These are phyloP conservation scores for Chenopodium quinoa DNA, from an alignment of 148 eudicot species.

Conservation along the genomic window DNA sequence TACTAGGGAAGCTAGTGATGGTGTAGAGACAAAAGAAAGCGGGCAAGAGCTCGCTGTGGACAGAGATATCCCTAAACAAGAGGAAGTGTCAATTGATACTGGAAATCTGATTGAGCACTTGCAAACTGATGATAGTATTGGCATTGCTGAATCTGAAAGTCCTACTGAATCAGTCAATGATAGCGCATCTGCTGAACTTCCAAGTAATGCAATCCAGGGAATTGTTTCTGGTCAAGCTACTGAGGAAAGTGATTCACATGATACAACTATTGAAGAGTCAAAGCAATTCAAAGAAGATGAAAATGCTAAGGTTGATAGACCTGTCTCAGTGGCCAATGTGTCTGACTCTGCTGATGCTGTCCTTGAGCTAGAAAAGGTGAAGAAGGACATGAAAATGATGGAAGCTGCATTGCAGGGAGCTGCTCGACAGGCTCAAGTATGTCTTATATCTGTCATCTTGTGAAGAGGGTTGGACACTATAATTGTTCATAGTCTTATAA, in stretches of 20 bases:
- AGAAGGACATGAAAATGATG: slow-evolving; percentile 96
- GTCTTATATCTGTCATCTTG: slow-evolving; percentile 11
- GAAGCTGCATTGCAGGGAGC: slow-evolving; percentile 94
- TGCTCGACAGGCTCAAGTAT: slow-evolving; percentile 96
- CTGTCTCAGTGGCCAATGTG: slow-evolving; percentile 44
- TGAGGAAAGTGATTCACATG: slow-evolving; percentile 32
- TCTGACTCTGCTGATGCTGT: slow-evolving; percentile 42
- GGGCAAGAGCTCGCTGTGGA: slow-evolving; percentile 32
- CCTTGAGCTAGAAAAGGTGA: slow-evolving; percentile 74
- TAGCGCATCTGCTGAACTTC: slow-evolving; percentile 30
- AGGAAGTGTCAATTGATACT: slow-evolving; percentile 35
- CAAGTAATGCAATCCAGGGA: slow-evolving; percentile 36
- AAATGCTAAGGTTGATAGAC: slow-evolving; percentile 38
- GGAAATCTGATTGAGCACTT: slow-evolving; percentile 32
- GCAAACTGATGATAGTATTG: slow-evolving; percentile 19
- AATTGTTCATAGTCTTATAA: background rate
- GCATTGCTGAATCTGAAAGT: slow-evolving; percentile 35
- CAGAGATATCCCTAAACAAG: slow-evolving; percentile 27
- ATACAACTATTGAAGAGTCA: slow-evolving; percentile 34
- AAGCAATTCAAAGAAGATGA: slow-evolving; percentile 29
- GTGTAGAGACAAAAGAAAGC: slow-evolving; percentile 35
- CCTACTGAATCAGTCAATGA: slow-evolving; percentile 29
- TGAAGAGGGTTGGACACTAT: background rate
- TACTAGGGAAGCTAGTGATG: slow-evolving; percentile 29
- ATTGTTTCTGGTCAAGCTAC: slow-evolving; percentile 34